These are phyloP conservation scores for Trichoderma sp. DNA, from an alignment of 2,329 filamentous ascomycete genomes.

Conservation along the genomic window DNA sequence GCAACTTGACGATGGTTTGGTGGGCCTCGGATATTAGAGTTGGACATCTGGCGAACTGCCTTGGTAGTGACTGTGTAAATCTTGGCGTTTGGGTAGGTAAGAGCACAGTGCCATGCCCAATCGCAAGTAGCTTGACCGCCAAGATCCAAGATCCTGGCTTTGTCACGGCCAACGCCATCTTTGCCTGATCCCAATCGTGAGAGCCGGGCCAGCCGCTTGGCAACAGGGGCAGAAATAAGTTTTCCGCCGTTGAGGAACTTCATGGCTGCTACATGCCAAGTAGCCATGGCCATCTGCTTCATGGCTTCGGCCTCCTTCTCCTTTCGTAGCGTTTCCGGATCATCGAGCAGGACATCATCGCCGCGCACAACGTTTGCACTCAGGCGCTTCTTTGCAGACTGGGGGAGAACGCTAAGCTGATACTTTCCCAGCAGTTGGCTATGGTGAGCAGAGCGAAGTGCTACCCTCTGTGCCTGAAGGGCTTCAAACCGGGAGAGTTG, in stretches of 20 bases:
- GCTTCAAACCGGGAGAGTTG: conserved; percentile 84
- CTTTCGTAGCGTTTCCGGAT: conserved; percentile 62
- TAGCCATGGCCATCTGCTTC: conserved; percentile 64
- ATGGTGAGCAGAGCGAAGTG: conserved; percentile 70
- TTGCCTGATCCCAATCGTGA: conserved; percentile 51
- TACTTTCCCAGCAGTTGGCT: conserved; percentile 85
- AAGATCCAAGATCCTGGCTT: conserved; percentile 77
- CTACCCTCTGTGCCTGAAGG: conserved; percentile 79
- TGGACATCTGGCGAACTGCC: conserved; percentile 67
- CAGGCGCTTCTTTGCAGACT: conserved; percentile 70
- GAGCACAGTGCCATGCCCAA: conserved; percentile 93
- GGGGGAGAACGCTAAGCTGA: conserved; percentile 69
- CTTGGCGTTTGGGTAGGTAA: conserved; percentile 80
- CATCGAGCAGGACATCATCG: conserved; percentile 64
- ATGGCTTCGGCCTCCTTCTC: conserved; percentile 83
- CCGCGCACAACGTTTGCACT: conserved; percentile 73
- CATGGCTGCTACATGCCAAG: conserved; percentile 63
- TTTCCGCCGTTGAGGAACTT: conserved; percentile 65
- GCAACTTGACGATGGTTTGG: conserved; percentile 83
- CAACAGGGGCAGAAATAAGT: conserved; percentile 64
- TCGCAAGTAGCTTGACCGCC: conserved; percentile 83
- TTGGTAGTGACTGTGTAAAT: conserved; percentile 86
- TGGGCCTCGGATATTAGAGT: conserved; percentile 77
- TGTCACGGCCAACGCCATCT: conserved; percentile 50
- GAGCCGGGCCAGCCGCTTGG: conserved; percentile 60